These are phyloP conservation scores for Elongisporangium senticosum DNA, from an alignment of 352 stramenopile species.

Conservation along the genomic window DNA sequence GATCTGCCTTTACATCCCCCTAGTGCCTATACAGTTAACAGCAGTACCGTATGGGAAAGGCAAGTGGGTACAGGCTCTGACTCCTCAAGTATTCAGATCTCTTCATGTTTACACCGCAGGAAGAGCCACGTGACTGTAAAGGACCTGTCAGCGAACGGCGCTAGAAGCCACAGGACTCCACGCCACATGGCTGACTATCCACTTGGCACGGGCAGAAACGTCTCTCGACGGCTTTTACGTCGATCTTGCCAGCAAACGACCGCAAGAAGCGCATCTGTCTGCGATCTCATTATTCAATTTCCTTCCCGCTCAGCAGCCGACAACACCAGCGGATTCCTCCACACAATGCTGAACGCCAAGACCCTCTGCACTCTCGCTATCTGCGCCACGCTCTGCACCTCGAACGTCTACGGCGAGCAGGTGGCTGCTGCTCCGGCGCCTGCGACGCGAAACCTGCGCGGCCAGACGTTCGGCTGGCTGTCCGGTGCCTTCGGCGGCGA, in stretches of 20 bases:
- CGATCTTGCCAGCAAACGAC: neutral
- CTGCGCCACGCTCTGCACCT: neutral
- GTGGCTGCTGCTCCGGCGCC: neutral
- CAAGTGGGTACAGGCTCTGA: too few species aligned
- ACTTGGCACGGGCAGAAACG: neutral
- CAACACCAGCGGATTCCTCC: neutral
- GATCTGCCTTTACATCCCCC: too few species aligned
- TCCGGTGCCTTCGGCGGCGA: neutral
- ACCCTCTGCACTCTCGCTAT: neutral
- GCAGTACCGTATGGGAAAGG: too few species aligned
- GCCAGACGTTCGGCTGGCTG: neutral
- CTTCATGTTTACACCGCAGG: too few species aligned
- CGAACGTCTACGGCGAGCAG: neutral
- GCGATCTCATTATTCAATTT: neutral
- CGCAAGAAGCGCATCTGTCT: neutral
- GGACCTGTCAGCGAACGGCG: neutral
- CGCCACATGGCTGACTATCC: neutral
- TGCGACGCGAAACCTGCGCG: neutral
- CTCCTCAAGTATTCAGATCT: too few species aligned
- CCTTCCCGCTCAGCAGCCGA: neutral
- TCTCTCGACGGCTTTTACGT: neutral
- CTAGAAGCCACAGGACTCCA: too few species aligned
- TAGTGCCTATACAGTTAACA: too few species aligned
- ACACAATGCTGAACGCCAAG: neutral
- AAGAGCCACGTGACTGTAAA: neutral